Evolutionary conservation across 1,284 basidiomycete species (phyloP).

Genomic region (Austroboletus olivaceoglutinosus): DNA sequence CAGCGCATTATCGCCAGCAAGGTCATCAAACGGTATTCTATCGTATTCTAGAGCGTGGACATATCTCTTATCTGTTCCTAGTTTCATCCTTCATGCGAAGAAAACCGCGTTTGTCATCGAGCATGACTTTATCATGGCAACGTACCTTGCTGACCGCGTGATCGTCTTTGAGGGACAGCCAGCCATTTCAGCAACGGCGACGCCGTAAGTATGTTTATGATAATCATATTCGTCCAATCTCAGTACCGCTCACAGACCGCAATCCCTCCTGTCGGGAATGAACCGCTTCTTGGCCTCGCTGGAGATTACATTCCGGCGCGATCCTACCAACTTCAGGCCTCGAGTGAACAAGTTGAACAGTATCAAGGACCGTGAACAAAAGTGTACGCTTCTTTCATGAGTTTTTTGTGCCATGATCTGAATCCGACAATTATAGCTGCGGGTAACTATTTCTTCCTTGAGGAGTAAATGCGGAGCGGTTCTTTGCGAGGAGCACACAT

Average conservation of each 20-base stretch:
- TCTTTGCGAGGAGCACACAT: background rate
- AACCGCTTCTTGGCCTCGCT: constrained; percentile 90
- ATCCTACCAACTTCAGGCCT: constrained; percentile 92
- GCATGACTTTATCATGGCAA: constrained; percentile 98
- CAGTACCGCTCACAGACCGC: constrained; percentile 51
- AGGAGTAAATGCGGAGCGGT: constrained; percentile 51
- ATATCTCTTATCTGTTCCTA: constrained; percentile 25
- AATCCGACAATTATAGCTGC: constrained; percentile 44
- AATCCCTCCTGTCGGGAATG: constrained; percentile 84
- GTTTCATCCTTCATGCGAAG: constrained; percentile 91
- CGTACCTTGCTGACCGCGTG: constrained; percentile 95
- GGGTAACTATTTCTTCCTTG: constrained; percentile 90
- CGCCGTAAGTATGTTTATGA: constrained; percentile 56
- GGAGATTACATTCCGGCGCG: constrained; percentile 94
- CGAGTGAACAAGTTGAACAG: constrained; percentile 94
- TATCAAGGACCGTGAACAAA: constrained; percentile 94
- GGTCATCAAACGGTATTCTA: constrained; percentile 85
- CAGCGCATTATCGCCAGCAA: constrained; percentile 97
- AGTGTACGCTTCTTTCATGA: constrained; percentile 51
- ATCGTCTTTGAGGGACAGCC: constrained; percentile 93
- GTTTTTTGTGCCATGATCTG: constrained; percentile 7
- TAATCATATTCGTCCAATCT: background rate
- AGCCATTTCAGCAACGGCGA: constrained; percentile 79
- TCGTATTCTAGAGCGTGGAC: background rate
- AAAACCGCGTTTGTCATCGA: constrained; percentile 97